A percentile compares a stretch with the other conserved stretches of the same genome.
Evolutionary conservation across 108 stramenopile genomes (phyloP).

Genomic region (Epipyxis sp.): DNA sequence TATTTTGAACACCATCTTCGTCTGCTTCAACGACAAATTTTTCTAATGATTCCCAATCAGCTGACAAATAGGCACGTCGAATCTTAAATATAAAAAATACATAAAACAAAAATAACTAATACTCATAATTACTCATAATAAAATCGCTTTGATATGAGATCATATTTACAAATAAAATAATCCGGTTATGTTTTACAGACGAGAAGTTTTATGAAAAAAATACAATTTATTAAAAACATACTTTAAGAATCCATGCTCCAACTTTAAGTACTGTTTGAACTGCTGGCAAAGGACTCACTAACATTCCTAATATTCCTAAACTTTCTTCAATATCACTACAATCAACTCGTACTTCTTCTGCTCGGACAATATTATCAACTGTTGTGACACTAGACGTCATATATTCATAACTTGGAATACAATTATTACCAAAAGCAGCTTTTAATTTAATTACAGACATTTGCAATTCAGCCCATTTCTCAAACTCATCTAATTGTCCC

Average conservation of each 20-base stretch:
- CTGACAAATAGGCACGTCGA: neutral
- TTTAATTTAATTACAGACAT: neutral
- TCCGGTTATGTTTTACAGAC: too few relatives aligned
- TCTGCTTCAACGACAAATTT: neutral
- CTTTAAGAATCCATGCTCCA: neutral
- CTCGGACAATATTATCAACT: neutral
- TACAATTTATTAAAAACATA: too few relatives aligned
- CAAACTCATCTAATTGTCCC: neutral
- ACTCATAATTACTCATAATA: too few relatives aligned
- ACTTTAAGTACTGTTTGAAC: neutral
- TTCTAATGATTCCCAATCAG: neutral
- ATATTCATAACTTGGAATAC: neutral
- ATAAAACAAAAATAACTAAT: neutral
- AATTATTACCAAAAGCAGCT: neutral
- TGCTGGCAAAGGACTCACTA: too few relatives aligned
- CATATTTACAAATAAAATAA: too few relatives aligned
- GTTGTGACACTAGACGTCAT: neutral
- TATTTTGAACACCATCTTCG: neutral
- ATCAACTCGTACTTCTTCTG: too few relatives aligned
- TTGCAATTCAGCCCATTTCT: slow-evolving; percentile 12
- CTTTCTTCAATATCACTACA: too few relatives aligned
- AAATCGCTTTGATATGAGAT: too few relatives aligned
- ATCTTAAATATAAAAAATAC: neutral
- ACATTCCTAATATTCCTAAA: too few relatives aligned
- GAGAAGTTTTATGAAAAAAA: too few relatives aligned